Conservation (phyloP, 352 stramenopile genomes). For the Phytophthora agathidicida region DNA sequence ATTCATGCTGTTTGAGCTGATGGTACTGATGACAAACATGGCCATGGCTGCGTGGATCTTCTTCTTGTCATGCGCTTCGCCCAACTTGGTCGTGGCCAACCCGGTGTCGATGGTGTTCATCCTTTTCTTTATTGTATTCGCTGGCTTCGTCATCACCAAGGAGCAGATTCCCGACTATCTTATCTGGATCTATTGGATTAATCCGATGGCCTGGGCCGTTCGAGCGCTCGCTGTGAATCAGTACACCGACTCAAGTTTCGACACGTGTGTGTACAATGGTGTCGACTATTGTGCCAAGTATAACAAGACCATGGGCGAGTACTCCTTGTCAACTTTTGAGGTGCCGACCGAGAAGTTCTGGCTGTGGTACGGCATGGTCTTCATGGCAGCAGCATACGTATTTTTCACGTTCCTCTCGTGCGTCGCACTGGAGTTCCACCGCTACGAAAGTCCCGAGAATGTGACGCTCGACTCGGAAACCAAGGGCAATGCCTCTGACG, state of each 20-base stretch:
- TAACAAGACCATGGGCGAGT: slow-evolving; percentile 24
- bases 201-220: slow-evolving; percentile 23
- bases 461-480: slow-evolving; percentile 10
- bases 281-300: slow-evolving; percentile 22
- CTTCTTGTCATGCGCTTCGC: slow-evolving; percentile 19
- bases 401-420: slow-evolving; percentile 34
- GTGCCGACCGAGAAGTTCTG: slow-evolving; percentile 22
- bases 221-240: slow-evolving; percentile 29
- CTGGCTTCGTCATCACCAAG: slow-evolving; percentile 28
- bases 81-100: slow-evolving; percentile 29
- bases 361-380: slow-evolving; percentile 27
- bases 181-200: slow-evolving; percentile 38
- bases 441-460: slow-evolving; percentile 24
- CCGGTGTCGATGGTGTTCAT: slow-evolving; percentile 22
- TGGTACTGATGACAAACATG: slow-evolving; percentile 46
- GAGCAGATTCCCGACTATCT: slow-evolving; percentile 34
- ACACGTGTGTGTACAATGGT: slow-evolving; percentile 18
- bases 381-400: slow-evolving; percentile 18
- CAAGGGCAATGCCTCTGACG: background rate
- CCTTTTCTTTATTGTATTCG: slow-evolving; percentile 31
- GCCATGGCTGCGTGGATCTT: slow-evolving; percentile 25
- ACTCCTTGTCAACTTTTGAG: slow-evolving; percentile 20
- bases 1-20: slow-evolving; percentile 46
- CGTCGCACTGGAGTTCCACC: slow-evolving; percentile 19
- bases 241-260: slow-evolving; percentile 23